Evolutionary conservation across 805 yeast genomes (phyloP).

Genomic region (Scheffersomyces ergatensis): DNA sequence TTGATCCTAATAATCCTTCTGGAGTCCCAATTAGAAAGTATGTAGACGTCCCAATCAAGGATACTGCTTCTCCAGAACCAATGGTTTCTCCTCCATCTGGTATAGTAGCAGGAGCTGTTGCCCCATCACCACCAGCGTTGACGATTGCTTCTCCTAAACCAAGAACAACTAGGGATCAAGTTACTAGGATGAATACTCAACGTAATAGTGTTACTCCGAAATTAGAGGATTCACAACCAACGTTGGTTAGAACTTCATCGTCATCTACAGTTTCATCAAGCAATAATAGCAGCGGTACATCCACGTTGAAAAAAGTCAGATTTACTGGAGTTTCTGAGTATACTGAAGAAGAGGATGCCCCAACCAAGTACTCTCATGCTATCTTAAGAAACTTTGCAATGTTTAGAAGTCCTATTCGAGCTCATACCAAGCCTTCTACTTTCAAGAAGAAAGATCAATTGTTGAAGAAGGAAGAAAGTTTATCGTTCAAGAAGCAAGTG

Average conservation of each 20-base stretch:
- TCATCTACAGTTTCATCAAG: slow-evolving; percentile 5
- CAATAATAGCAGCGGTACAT: slow-evolving; percentile 5
- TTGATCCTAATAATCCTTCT: slow-evolving; percentile 39
- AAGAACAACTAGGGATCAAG: slow-evolving; percentile 17
- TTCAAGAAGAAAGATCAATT: slow-evolving; percentile 35
- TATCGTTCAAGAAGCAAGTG: slow-evolving; percentile 21
- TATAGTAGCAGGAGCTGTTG: slow-evolving; percentile 2
- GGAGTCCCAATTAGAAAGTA: slow-evolving; percentile 12
- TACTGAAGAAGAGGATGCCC: slow-evolving; percentile 54
- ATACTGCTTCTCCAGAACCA: not conserved
- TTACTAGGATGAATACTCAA: slow-evolving; percentile 27
- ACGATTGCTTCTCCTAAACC: slow-evolving; percentile 5
- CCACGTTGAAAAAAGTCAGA: slow-evolving; percentile 41
- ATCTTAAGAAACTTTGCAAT: slow-evolving; percentile 40
- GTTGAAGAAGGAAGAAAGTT: slow-evolving; percentile 39
- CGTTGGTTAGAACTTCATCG: slow-evolving; percentile 1
- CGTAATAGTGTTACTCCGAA: slow-evolving; percentile 25
- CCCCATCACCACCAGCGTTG: slow-evolving; percentile 3
- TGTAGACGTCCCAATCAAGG: slow-evolving; percentile 7
- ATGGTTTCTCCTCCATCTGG: slow-evolving; percentile 1
- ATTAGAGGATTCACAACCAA: slow-evolving; percentile 2
- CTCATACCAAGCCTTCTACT: slow-evolving; percentile 7
- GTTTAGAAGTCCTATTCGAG: slow-evolving; percentile 19
- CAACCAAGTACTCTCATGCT: slow-evolving; percentile 37
- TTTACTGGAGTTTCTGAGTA: slow-evolving; percentile 53